Evolutionary conservation across 148 eudicot genomes (phyloP), one percentile per base, ranked within the genome.

Genomic region (Heliosperma pusillum): DNA sequence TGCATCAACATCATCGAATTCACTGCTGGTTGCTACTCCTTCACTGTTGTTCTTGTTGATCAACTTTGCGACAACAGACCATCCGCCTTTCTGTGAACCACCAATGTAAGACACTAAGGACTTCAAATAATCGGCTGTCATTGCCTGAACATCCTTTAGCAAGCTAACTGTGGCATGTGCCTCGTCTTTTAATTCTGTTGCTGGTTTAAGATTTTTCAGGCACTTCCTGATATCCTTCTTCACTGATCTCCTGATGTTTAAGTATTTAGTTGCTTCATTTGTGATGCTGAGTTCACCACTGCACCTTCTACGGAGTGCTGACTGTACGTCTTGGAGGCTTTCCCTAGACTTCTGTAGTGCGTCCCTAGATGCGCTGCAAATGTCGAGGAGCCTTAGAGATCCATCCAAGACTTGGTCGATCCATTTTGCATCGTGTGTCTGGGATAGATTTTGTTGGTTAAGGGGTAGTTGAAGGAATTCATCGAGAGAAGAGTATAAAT

Each of bases 401-500:
- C 55, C 55, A 11, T 50, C 55, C 10, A 50, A 50, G 17, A 50
- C 19, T 68, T 69, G 72, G 27, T 77, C 79, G 3, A 53, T 80
- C n/a, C n/a, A n/a, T n/a, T n/a, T n/a, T 17, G 52, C 40, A 0
- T 65, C 25, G 7, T 25, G 45, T 30, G 62, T 58, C 58, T 65
- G 71, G 3, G 47, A 26, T 7, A 79, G 40, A 40, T 16, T 30
- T 40, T 79, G 81, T 64, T 69, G 70, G 29, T 57, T 70, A 4
- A 67, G 21, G 0, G 79, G 85, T n/a, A 78, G 26, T 52, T 67
- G 80, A 17, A 85, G 74, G 21, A 85, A 78, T 55, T 85, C 82
- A 20, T 78, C 80, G 59, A 85, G 66, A 17, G 63, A 69, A 10
- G 70, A 29, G 9, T 82, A 76, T 20, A 80, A 33, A 72, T 76